Base-by-base conservation (phyloP, 108 stramenopile genomes). In the Thalassiosira profunda region DNA sequence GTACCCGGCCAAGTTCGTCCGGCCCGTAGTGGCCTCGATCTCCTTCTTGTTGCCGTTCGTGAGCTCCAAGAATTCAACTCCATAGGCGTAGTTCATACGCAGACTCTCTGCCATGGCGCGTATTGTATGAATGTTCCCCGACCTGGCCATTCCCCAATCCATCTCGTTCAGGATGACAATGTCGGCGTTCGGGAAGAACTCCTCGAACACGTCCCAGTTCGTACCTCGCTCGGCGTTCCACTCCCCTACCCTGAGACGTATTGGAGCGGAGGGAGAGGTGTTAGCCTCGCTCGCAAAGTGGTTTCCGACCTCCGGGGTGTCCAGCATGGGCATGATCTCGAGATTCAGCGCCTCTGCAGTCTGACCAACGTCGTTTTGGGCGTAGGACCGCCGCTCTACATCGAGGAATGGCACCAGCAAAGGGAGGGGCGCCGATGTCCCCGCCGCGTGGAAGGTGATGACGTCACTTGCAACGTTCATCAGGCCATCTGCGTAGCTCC, bases 11-110 rank as follows among this genome's bases (percentile, higher is more conserved):
- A 31, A 11, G 12, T 63, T 63, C n/a, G 18, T 17, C 33, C 20
- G 18, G 17, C 62, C 62, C 6, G 21, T 11, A 12, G 62, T 63
- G 6, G 49, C 49, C 21, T 63, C 53, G 11, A 53, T 51, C 45
- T 63, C 62, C 28, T 5, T 51, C 30, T 17, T 26, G 14, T 51
- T 63, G 7, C 62, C 62, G 26, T 54, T 51, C 7, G 62, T 63
- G n/a, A 63, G 21, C 52, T 63, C 62, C 25, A 63, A 23, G 5
- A 63, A 63, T 51, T 63, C 62, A 35, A 63, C 48, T 33, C 62
- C 62, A 63, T 53, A 63, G 4, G 62, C 62, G 53, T 63, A 63
- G 51, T 63, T 63, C 62, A 63, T 63, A 7, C 20, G 28, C 24
- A 63, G 18, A 34, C 14, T 34, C 7, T 53, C 30, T 8, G 62